These are phyloP conservation scores for Paraglomus brasilianum DNA, from an alignment of 192 early-diverging fungal genomes.

Conservation along the genomic window DNA sequence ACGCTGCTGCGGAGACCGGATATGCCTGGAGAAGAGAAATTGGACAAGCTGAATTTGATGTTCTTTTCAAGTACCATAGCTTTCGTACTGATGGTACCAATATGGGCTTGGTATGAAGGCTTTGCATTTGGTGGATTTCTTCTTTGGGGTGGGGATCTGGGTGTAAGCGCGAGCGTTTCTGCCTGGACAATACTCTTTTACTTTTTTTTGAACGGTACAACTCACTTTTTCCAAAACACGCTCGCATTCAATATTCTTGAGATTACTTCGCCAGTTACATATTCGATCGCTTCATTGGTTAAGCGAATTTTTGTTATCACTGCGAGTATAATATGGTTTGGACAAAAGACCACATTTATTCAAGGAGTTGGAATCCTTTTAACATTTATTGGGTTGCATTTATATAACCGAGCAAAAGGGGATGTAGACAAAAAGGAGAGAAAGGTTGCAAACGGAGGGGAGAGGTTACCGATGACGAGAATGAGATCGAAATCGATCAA, in stretches of 20 bases:
- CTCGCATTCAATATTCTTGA: constrained; percentile 79
- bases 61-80: constrained; percentile 79
- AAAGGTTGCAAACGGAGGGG: constrained; percentile 38
- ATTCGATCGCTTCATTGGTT: constrained; percentile 79
- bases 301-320: constrained; percentile 93
- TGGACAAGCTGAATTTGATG: constrained; percentile 86
- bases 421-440: constrained; percentile 53
- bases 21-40: constrained; percentile 38
- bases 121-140: constrained; percentile 36
- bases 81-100: constrained; percentile 74
- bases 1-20: constrained; percentile 61
- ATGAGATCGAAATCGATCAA: too few species aligned
- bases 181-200: constrained; percentile 46
- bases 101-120: constrained; percentile 79
- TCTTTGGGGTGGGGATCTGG: neutral
- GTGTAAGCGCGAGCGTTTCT: constrained; percentile 27
- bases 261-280: constrained; percentile 80
- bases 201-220: constrained; percentile 75
- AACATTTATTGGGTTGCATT: constrained; percentile 80
- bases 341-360: constrained; percentile 62
- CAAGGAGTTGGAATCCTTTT: constrained; percentile 75
- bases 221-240: constrained; percentile 79
- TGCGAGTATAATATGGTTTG: constrained; percentile 79
- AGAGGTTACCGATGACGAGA: constrained; percentile 21
- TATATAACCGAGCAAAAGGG: constrained; percentile 81